phyloP scores from a whole-genome alignment of 1,284 basidiomycete species.

The Cryptococcus jaspeensis region DNA sequence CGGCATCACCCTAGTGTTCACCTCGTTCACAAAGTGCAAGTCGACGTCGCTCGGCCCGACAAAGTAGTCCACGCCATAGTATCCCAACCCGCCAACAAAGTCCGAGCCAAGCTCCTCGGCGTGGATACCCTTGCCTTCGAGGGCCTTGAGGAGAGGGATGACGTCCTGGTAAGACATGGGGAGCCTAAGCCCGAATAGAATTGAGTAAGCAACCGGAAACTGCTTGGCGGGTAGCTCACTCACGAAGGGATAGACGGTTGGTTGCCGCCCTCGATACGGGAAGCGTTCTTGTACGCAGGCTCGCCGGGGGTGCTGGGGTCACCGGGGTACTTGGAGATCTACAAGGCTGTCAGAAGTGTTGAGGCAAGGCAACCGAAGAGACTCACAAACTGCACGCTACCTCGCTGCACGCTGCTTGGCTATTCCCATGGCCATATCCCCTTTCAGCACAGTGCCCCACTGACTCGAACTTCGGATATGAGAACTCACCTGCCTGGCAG shows the following conservation, averaged over 20 bases:
- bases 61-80: slow-evolving; percentile 55
- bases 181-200: slow-evolving; percentile 22
- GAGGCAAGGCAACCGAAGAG: slow-evolving; percentile 17
- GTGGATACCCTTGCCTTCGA: slow-evolving; percentile 47
- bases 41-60: slow-evolving; percentile 55
- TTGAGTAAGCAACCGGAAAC: background rate
- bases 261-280: slow-evolving; percentile 65
- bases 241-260: slow-evolving; percentile 76
- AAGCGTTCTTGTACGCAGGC: slow-evolving; percentile 81
- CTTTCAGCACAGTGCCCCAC: background rate
- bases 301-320: slow-evolving; percentile 69
- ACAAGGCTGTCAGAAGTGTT: background rate
- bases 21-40: slow-evolving; percentile 55
- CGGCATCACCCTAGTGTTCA: slow-evolving; percentile 69
- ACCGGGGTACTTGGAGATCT: slow-evolving; percentile 63
- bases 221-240: background rate
- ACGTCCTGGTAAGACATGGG: slow-evolving; percentile 58
- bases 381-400: slow-evolving; percentile 79
- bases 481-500: slow-evolving; percentile 65
- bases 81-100: slow-evolving; percentile 54
- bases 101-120: slow-evolving; percentile 48
- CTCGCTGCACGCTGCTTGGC: slow-evolving; percentile 73
- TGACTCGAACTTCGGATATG: background rate
- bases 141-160: slow-evolving; percentile 52
- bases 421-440: slow-evolving; percentile 4